Conservation (phyloP, 2,329 filamentous ascomycete genomes). For the Aplosporella prunicola region DNA sequence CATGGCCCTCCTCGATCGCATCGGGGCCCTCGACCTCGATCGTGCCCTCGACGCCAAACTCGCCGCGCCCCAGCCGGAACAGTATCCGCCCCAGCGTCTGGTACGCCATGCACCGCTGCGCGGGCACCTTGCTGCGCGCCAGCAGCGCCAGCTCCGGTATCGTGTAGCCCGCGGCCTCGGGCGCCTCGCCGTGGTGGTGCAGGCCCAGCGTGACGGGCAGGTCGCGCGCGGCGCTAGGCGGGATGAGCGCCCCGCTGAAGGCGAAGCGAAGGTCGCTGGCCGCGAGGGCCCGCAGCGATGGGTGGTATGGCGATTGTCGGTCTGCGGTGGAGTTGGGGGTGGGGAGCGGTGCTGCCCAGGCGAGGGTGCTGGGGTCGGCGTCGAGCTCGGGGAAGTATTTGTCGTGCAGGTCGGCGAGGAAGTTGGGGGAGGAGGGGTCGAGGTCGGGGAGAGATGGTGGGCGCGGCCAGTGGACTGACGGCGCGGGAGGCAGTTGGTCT, state of each 20-base stretch:
- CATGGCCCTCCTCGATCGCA: conserved; percentile 30
- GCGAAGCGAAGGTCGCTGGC: conserved; percentile 78
- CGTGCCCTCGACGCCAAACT: conserved; percentile 47
- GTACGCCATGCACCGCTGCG: conserved; percentile 83
- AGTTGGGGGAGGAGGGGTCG: conserved; percentile 72
- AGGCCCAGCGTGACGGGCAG: conserved; percentile 72
- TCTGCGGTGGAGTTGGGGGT: conserved; percentile 56
- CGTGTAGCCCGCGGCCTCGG: conserved; percentile 90
- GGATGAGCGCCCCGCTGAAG: conserved; percentile 70
- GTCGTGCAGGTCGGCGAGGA: conserved; percentile 72
- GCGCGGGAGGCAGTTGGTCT: conserved; percentile 6
- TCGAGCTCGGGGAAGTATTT: conserved; percentile 91
- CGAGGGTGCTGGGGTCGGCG: conserved; percentile 73
- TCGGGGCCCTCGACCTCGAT: conserved; percentile 37
- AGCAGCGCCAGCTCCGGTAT: conserved; percentile 75
- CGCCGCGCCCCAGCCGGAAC: conserved; percentile 69
- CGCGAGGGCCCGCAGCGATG: conserved; percentile 60
- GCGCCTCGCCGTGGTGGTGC: conserved; percentile 88
- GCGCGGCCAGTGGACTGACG: conserved; percentile 52
- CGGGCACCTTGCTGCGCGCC: conserved; percentile 69
- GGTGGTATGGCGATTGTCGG: conserved; percentile 70
- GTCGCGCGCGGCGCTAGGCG: conserved; percentile 62
- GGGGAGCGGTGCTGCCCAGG: conserved; percentile 72
- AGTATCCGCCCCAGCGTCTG: conserved; percentile 81
- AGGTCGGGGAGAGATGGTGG: conserved; percentile 55